Evolutionary conservation across 164 flowering plant species (phyloP).

Genomic region (Kalanchoe fedtschenkoi): DNA sequence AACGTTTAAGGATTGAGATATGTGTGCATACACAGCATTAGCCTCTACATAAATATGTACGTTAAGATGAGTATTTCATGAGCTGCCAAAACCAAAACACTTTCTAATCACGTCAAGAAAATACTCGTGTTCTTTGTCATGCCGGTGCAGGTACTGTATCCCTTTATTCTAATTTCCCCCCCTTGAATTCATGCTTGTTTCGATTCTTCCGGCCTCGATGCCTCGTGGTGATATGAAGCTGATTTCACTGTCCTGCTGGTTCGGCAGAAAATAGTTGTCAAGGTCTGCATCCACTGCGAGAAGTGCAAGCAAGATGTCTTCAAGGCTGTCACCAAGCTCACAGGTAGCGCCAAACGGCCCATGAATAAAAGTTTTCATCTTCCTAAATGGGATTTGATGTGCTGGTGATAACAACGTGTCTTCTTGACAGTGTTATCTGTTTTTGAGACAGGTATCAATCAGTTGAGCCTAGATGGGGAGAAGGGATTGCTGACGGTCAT

Average conservation of each 20-base stretch:
- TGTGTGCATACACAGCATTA: no score
- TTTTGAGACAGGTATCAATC: conserved; percentile 22
- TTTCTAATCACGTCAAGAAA: neutral
- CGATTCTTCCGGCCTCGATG: neutral
- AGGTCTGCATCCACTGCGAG: conserved; percentile 22
- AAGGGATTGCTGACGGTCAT: conserved; percentile 22
- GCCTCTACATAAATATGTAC: neutral
- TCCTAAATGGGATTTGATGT: no score
- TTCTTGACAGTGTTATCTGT: no score
- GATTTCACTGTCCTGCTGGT: neutral
- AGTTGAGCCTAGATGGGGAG: conserved; percentile 16
- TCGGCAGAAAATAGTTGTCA: conserved; percentile 23
- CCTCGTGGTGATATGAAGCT: neutral
- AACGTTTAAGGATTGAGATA: neutral
- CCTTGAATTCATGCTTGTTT: neutral
- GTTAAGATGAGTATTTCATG: neutral
- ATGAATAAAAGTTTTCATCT: no score
- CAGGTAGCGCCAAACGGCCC: conserved; percentile 11
- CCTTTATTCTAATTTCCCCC: no score
- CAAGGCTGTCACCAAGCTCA: conserved; percentile 24
- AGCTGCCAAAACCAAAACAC: neutral
- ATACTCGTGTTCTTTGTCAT: neutral
- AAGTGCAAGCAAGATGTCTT: conserved; percentile 24
- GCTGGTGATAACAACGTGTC: no score
- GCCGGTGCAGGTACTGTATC: neutral